Evolutionary conservation across 2,329 filamentous ascomycete genomes (phyloP).

Genomic region (Exophiala oligosperma): DNA sequence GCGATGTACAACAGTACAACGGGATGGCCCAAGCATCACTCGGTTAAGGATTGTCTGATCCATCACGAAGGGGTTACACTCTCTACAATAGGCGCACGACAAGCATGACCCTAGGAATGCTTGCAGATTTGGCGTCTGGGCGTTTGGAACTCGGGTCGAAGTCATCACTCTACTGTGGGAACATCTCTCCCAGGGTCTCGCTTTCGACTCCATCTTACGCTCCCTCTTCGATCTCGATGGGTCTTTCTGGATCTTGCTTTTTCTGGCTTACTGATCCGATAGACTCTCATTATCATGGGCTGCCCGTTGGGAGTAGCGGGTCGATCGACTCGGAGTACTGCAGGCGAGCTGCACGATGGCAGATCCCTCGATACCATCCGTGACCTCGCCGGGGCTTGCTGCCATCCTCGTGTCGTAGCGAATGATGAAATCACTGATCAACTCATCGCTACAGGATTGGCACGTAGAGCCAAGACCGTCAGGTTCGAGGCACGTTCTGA

Average conservation of each 20-base stretch:
- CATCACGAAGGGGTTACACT: background rate
- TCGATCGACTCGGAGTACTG: background rate
- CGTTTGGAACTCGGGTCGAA: background rate
- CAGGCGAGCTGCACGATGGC: background rate
- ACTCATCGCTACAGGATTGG: background rate
- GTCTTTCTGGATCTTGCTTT: background rate
- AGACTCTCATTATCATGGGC: background rate
- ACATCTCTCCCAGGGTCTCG: too few species aligned
- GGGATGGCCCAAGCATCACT: too few species aligned
- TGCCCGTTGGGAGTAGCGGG: too few species aligned
- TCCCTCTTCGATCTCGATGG: background rate
- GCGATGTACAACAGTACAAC: too few species aligned
- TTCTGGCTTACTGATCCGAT: background rate
- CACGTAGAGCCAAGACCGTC: background rate
- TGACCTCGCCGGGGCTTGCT: too few species aligned
- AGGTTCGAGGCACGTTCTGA: constrained; percentile 14
- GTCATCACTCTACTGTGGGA: too few species aligned
- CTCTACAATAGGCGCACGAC: background rate
- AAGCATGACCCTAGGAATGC: background rate
- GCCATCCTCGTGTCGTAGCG: background rate
- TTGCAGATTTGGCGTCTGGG: background rate
- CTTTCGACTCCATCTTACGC: background rate
- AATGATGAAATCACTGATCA: constrained; percentile 7
- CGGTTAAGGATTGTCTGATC: too few species aligned
- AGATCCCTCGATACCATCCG: background rate